A percentile compares a stretch with the other conserved stretches of the same genome.
Evolutionary conservation across 2,329 filamentous ascomycete genomes (phyloP).

Genomic region (Domatiomyces globalis): DNA sequence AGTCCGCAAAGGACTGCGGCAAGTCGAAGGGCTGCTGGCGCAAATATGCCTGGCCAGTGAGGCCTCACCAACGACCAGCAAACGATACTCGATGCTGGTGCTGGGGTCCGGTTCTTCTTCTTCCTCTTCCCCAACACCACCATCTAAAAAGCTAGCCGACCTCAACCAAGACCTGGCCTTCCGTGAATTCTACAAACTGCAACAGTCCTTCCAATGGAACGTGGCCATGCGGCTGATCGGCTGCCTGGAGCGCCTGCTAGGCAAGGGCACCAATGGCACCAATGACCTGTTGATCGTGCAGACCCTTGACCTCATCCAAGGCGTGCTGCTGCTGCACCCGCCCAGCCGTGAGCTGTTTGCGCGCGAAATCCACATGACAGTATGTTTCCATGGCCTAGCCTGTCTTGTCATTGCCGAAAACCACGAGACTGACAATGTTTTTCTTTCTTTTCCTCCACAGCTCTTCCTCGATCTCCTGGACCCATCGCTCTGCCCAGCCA

Average conservation of each 20-base stretch:
- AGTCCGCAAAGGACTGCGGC: constrained; percentile 82
- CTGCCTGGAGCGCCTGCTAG: constrained; percentile 73
- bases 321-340: constrained; percentile 73
- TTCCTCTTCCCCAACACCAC: constrained; percentile 1
- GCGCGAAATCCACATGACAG: constrained; percentile 88
- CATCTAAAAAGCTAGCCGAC: constrained; percentile 8
- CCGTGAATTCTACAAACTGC: constrained; percentile 87
- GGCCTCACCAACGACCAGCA: constrained; percentile 23
- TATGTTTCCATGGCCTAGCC: constrained; percentile 26
- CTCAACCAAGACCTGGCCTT: constrained; percentile 66
- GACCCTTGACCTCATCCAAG: constrained; percentile 78
- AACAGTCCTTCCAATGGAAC: constrained; percentile 98
- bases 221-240: constrained; percentile 73
- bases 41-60: constrained; percentile 71
- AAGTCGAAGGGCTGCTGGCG: constrained; percentile 84
- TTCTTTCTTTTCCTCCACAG: constrained; percentile 26
- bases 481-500: constrained; percentile 76
- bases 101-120: constrained; percentile 28
- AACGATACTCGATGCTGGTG: constrained; percentile 29
- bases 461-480: constrained; percentile 89
- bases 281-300: constrained; percentile 82
- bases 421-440: background rate
- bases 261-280: constrained; percentile 64
- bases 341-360: constrained; percentile 77
- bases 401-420: background rate